Base-by-base conservation (phyloP, 805 yeast species). In the Priceomyces medius region DNA sequence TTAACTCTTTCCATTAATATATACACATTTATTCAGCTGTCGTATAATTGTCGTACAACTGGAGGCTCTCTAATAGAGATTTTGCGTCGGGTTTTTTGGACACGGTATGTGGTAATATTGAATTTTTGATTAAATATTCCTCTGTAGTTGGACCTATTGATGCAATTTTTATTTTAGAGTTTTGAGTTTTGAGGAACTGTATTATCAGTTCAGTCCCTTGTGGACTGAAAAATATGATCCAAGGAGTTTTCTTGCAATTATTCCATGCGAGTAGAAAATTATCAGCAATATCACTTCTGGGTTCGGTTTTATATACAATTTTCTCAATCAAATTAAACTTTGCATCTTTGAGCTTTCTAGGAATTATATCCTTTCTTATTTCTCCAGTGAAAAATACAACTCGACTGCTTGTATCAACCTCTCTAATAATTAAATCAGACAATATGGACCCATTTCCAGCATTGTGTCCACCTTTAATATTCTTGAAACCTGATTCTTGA, bases 61-160 rank as follows among this genome's bases (percentile, higher is more conserved):
- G 29, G 9, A 26, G 29, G 10, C 29, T 35, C 16, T 44, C 61
- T 7, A 74, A 60, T 29, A 89, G 63, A 3, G 84, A 71, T 2
- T 49, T 51, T 0, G 96, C 88, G 23, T 81, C 81, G 0, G 98
- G 98, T 44, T 79, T 80, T 4, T 63, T 61, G 3, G 96, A 82
- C 3, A 84, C 85, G 1, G 85, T 76, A 29, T 76, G 64, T 1
- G 90, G 87, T 0, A 34, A 48, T 2, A 91, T 57, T 0, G 79
- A 82, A 14, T 76, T 69, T 1, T 68, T 59, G 4, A 59, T 28
- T 32, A 90, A 62, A 53, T 77, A 88, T 29, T 67, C 71, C 41
- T 84, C 80, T 0, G 98, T 91, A 0, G 97, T 91, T 2, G 97
- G 97, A 0, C 98, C 98, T 43, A 91, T 91, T 3, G 90, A 81